Evolutionary conservation across 257 asterid species (phyloP), one percentile per base, ranked within the genome.

Genomic region (Perilla frutescens): DNA sequence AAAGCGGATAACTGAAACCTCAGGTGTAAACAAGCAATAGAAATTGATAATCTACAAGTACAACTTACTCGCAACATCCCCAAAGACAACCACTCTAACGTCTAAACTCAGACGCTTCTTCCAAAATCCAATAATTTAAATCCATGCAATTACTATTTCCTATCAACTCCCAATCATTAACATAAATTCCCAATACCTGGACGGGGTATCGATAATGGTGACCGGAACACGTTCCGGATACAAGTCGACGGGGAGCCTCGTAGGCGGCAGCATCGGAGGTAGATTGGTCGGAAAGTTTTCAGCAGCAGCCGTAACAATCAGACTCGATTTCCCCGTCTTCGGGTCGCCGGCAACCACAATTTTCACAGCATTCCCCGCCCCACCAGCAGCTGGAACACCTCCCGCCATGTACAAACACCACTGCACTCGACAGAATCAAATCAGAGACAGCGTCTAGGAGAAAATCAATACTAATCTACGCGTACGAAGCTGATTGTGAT

Each of bases 261-360:
- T 92, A 0, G 96, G 97, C 40, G 98, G 98, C 77, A 95, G 76
- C 68, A 90, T 87, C 10, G 96, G 92, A 8, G 97, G 94, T 3
- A 84, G 91, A 84, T 68, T 83, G 73, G 79, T 68, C 2, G 97
- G 92, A 54, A 86, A 92, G 53, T 76, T 77, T 51, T 87, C 93
- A 4, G 97, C 82, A 55, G 95, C 97, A n/a, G 99, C 97, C 5
- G 99, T 80, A 13, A 92, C 81, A 54, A 95, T 86, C 78, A 95
- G 80, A 74, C 97, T 89, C 80, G 99, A 90, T 77, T 95, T 95
- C 12, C 99, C 98, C 40, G 99, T 92, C 86, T 83, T 86, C 0
- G 92, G 71, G 34, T 95, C 99, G 47, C 99, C 99, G 5, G 98
- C 99, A n/a, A 95, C 98, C 71, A 95, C 98, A 56, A 95, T 87